These are phyloP conservation scores for Tulasnella sp. DNA, from an alignment of 768 basidiomycete genomes.

Conservation along the genomic window DNA sequence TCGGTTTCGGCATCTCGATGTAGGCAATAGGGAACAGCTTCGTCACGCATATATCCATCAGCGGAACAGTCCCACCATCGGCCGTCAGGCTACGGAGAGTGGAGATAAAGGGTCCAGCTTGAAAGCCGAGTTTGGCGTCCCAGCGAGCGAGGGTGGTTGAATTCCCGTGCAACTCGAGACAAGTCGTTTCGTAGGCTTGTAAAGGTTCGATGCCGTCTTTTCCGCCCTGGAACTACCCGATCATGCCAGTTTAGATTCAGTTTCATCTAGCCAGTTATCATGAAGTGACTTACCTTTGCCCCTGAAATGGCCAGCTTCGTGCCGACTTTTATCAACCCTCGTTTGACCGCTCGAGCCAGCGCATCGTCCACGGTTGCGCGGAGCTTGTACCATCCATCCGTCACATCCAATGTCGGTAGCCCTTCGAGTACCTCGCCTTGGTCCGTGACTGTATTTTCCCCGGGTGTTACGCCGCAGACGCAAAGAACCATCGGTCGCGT, in stretches of 20 bases:
- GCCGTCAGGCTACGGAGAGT: constrained; percentile 72
- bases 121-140: constrained; percentile 84
- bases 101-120: constrained; percentile 57
- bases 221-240: constrained; percentile 56
- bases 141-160: constrained; percentile 81
- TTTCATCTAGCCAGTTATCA: not conserved
- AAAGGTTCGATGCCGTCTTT: constrained; percentile 80
- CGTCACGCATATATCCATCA: constrained; percentile 67
- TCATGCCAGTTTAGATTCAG: constrained; percentile 13
- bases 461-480: constrained; percentile 60
- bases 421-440: constrained; percentile 40
- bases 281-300: constrained; percentile 57
- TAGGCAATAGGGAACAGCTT: constrained; percentile 77
- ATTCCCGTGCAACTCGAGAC: constrained; percentile 72
- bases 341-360: constrained; percentile 62
- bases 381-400: constrained; percentile 95
- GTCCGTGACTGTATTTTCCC: constrained; percentile 37
- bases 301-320: constrained; percentile 78
- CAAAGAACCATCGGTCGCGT: constrained; percentile 79
- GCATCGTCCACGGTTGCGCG: constrained; percentile 70
- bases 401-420: constrained; percentile 74
- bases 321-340: constrained; percentile 66
- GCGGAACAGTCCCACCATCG: constrained; percentile 74
- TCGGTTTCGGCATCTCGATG: constrained; percentile 52
- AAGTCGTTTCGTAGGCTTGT: constrained; percentile 66